Base-by-base conservation (phyloP, 1,284 basidiomycete species). In the Trametes hirsuta region DNA sequence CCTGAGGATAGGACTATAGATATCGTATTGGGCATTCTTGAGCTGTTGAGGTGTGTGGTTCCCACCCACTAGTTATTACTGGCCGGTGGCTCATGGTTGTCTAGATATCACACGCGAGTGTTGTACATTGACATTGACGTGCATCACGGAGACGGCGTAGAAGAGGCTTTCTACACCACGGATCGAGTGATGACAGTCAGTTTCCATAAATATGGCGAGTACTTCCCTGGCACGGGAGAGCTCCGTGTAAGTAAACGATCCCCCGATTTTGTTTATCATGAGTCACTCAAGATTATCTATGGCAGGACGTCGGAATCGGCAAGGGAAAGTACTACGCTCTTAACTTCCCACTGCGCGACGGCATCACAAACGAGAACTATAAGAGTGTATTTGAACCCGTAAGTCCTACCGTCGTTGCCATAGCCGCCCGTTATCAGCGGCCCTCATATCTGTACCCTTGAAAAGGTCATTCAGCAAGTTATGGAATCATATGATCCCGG, bases 181-280 rank as follows among this genome's bases (percentile, higher is more conserved):
- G 97, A 99, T 72, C 83, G 97, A 47, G 97, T 99, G 51, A 99
- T 99, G 97, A 98, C 97, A 0, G 90, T 90, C 72, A 95, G 93
- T 68, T 98, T 99, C 77, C 97, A 99, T 77, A 99, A 99, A 77
- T 99, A 98, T 69, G 97, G 97, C 48, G 97, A 99, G 75, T 99
- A 94, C 76, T 99, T 99, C 79, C 97, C 97, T 18, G 97, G 97
- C 11, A 99, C 97, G 1, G 97, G 97, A 35, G 97, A 98, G 75
- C 79, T 99, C 44, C 83, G 96, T 66, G 93, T 93, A 73, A 68
- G 88, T 73, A 30, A 11, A n/a, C 10, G 5, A 18, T 53, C 35
- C 41, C 48, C 49, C 51, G 1, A 30, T 30, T 30, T 30, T 30
- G 30, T 30, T 11, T 59, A 25, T 22, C 4, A 9, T 36, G n/a